Base-by-base conservation (phyloP, 2,329 filamentous ascomycete species). In the Trichoderma sp. region DNA sequence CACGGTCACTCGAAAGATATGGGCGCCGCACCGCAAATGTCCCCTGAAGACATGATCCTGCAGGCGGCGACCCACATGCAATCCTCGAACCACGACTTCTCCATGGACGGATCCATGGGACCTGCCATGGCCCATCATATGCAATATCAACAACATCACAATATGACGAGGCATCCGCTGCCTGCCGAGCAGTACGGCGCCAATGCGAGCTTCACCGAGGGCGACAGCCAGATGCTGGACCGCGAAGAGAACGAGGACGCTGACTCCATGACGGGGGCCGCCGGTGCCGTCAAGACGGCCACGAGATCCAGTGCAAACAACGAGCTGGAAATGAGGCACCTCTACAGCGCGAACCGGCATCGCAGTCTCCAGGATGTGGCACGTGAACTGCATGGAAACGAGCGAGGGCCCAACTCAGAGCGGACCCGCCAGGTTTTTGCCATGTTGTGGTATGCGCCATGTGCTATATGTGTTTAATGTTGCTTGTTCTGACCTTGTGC, bases 341-440 rank as follows among this genome's bases (percentile, higher is more conserved):
- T 95, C 64, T 92, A 93, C 74, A 83, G 85, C n/a, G 84, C 86
- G 70, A 94, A 94, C 78, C 88, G 89, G 73, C 86, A 90, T 73
- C 89, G 92, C 36, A 86, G 82, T 34, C 81, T 95, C 30, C 88
- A 89, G 74, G 92, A 95, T 9, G 90, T 95, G 17, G 93, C 93
- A 3, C 85, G 87, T 39, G 92, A 95, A 80, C 87, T 95, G 30
- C 92, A 94, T 75, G 91, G 91, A 58, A 94, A 93, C 75, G 93
- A 95, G 78, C 87, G 92, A 68, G 93, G 92, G 0, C 92, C 93
- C 13, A 92, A 93, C 79, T 93, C 93, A 1, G 93, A 97, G 81
- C 89, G 94, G 76, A 92, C 92, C 28, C 92, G 94, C 73, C 93
- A 96, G 79, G 88, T 96, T 9, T 96, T 96, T 82, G 93, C 93